These are phyloP conservation scores for Trichoderma aggressivum DNA, from an alignment of 2,329 filamentous ascomycete species.

Conservation along the genomic window DNA sequence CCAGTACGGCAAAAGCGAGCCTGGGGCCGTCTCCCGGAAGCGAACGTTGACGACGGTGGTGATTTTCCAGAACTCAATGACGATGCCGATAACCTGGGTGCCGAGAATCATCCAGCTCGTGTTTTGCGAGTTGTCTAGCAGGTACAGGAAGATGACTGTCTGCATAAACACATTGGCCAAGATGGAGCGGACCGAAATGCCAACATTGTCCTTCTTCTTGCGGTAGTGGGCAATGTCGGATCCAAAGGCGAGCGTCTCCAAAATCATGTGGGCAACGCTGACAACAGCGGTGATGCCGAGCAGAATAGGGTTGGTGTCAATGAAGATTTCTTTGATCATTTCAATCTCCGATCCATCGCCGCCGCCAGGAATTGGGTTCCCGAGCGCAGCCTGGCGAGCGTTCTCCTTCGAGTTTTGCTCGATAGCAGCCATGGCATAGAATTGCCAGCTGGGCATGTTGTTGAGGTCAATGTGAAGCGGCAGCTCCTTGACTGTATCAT, in stretches of 20 bases:
- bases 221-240: conserved; percentile 97
- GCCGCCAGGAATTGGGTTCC: conserved; percentile 66
- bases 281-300: conserved; percentile 81
- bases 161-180: conserved; percentile 99
- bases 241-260: conserved; percentile 95
- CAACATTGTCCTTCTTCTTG: conserved; percentile 99
- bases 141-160: conserved; percentile 88
- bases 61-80: conserved; percentile 82
- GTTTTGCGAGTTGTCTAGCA: conserved; percentile 95
- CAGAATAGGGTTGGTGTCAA: conserved; percentile 91
- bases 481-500: conserved; percentile 79
- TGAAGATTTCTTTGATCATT: conserved; percentile 91
- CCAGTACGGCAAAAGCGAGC: conserved; percentile 72
- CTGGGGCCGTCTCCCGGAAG: conserved; percentile 64
- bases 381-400: conserved; percentile 72
- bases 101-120: conserved; percentile 99
- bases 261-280: conserved; percentile 85
- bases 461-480: conserved; percentile 80
- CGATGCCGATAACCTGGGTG: conserved; percentile 77
- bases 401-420: conserved; percentile 86
- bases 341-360: conserved; percentile 93
- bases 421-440: conserved; percentile 76
- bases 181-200: conserved; percentile 93
- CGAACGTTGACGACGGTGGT: conserved; percentile 92
- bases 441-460: conserved; percentile 86